Evolutionary conservation across 2,329 filamentous ascomycete genomes (phyloP), one percentile per base, ranked within the genome.

Genomic region (Coleophoma crateriformis): DNA sequence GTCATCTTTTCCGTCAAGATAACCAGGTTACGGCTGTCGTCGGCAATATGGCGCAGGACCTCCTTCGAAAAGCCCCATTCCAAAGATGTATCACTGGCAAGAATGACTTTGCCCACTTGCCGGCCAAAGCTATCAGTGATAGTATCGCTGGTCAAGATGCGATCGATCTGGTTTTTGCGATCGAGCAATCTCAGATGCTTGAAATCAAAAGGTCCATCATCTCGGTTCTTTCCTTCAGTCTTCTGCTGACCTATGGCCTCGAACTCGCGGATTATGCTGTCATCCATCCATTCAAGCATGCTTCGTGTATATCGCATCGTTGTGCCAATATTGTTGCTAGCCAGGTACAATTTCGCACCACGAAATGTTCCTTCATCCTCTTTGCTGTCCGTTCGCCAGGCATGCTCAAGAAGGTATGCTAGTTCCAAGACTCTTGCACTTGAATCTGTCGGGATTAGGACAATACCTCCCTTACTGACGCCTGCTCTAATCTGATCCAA

Each of bases 261-360:
- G 54, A 96, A 95, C 61, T 97, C 92, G 48, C 90, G 84, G 39
- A 95, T 87, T 51, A 99, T 95, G 50, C 84, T 86, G 62, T 96
- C 91, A 64, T 97, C 91, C 91, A 99, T 97, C 94, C 94, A 99
- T 64, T 99, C 94, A 33, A 99, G 75, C 88, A 99, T 95, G 66
- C 92, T 96, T 57, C 91, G 81, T 22, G 92, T 88, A 58, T 96
- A 89, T 47, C 90, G 81, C 77, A 97, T 88, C 0, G 91, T 95
- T 54, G 90, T 91, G 50, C 88, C 85, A 55, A 89, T 87, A 53
- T 90, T 95, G 51, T 85, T 85, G 37, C 90, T 91, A 1, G 91
- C 92, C 40, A 99, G 75, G 64, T 90, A 96, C 1, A 96, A 74
- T 59, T 78, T 81, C 0, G 79, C 71, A 1, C 72, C 68, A 48